Evolutionary conservation across 495 filamentous ascomycete species (phyloP).

Genomic region (Annulohypoxylon moriforme): DNA sequence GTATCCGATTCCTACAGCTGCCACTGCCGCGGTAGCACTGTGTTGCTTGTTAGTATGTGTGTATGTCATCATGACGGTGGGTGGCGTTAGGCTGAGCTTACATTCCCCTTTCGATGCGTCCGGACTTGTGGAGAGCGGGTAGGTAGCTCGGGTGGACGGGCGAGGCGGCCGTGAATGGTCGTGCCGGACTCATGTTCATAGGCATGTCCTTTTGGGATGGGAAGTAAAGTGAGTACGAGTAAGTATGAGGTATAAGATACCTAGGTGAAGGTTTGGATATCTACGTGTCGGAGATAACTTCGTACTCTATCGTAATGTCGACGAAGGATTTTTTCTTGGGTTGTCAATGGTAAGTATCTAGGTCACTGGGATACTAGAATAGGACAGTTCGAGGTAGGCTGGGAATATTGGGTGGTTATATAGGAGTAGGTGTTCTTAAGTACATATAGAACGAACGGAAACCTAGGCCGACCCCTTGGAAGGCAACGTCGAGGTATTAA

Average conservation of each 20-base stretch:
- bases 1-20: constrained; percentile 56
- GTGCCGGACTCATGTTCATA: constrained; percentile 36
- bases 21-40: constrained; percentile 55
- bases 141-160: constrained; percentile 59
- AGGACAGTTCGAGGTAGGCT: constrained; percentile 4
- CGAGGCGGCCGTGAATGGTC: constrained; percentile 54
- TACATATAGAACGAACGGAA: constrained; percentile 10
- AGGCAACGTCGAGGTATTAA: constrained; percentile 19
- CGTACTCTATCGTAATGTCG: neutral
- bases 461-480: constrained; percentile 19
- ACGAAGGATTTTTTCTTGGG: neutral
- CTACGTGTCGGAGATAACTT: neutral
- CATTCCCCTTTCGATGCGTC: constrained; percentile 52
- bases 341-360: neutral
- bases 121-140: constrained; percentile 51
- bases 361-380: constrained; percentile 11
- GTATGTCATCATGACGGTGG: neutral
- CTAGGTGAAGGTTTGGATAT: neutral
- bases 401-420: neutral
- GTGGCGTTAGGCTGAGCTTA: constrained; percentile 34
- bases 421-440: neutral
- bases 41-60: constrained; percentile 8
- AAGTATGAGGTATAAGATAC: neutral
- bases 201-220: constrained; percentile 42
- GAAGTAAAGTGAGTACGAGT: neutral